phyloP scores from a whole-genome alignment of 2,329 filamentous ascomycete species.

The Botryotinia convoluta region DNA sequence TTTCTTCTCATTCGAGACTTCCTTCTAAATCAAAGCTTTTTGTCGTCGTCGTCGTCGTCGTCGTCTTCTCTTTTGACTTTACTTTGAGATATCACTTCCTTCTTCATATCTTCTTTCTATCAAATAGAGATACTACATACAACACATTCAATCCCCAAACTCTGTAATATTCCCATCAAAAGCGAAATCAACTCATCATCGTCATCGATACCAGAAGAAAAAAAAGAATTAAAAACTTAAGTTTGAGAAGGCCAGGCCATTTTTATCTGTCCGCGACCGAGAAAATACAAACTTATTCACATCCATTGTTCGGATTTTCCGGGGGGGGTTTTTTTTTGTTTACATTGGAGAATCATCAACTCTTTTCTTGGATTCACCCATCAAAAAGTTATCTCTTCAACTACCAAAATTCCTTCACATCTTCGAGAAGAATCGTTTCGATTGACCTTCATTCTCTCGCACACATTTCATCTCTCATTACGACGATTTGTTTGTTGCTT shows the following conservation, averaged over 20 bases:
- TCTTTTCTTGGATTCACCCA: constrained; percentile 11
- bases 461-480: not conserved
- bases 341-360: not conserved
- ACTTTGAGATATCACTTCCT: constrained; percentile 1
- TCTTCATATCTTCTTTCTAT: not conserved
- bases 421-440: constrained; percentile 9
- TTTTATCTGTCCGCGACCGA: constrained; percentile 9
- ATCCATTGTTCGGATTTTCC: constrained; percentile 9
- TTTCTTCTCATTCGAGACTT: not conserved
- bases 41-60: not conserved
- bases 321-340: not conserved
- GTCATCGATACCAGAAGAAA: not conserved
- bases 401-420: not conserved
- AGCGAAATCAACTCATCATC: not conserved
- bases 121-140: constrained; percentile 4
- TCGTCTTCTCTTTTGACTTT: constrained; percentile 2
- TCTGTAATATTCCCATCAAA: constrained; percentile 7
- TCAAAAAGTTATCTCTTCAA: constrained; percentile 7
- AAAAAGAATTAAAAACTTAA: not conserved
- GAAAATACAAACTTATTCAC: not conserved
- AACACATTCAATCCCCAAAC: not conserved
- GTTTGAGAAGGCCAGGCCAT: not conserved
- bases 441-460: not conserved
- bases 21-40: not conserved
- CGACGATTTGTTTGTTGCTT: constrained; percentile 10